phyloP scores from a whole-genome alignment of 345 rosid genomes.

The Adansonia digitata region DNA sequence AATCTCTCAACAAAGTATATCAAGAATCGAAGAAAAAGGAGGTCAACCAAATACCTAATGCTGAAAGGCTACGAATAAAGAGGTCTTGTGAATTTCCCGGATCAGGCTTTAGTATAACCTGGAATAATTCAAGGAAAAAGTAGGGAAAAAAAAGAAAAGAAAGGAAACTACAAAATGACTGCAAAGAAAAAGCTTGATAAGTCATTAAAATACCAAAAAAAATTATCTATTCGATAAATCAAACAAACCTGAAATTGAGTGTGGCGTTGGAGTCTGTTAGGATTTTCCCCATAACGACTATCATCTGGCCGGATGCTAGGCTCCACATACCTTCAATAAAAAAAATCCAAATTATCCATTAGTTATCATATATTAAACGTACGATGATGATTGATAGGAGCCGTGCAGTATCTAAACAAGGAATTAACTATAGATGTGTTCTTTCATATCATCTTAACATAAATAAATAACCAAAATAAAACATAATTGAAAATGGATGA shows the following conservation, averaged over 20 bases:
- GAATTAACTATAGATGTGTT: neutral
- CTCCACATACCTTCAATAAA: slow-evolving; percentile 58
- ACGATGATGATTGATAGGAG: neutral
- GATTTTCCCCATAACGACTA: slow-evolving; percentile 95
- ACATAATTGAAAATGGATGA: neutral
- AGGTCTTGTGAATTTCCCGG: slow-evolving; percentile 96
- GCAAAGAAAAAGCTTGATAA: neutral
- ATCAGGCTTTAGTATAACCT: slow-evolving; percentile 95
- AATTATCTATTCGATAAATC: neutral
- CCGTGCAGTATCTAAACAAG: neutral
- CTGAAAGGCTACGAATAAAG: slow-evolving; percentile 81
- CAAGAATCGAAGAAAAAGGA: slow-evolving; percentile 6
- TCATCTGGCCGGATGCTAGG: slow-evolving; percentile 97
- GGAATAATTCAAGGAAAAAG: slow-evolving; percentile 21
- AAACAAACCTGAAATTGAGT: slow-evolving; percentile 82
- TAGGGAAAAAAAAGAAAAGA: neutral
- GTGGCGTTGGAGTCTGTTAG: slow-evolving; percentile 93
- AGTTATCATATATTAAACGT: neutral
- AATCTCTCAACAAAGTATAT: neutral
- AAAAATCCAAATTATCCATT: slow-evolving; percentile 17
- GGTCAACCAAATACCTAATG: slow-evolving; percentile 54
- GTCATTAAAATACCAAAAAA: neutral
- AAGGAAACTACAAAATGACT: neutral
- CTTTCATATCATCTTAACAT: neutral
- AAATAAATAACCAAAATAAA: neutral